A percentile compares a stretch with the other conserved stretches of the same genome.
Conservation (phyloP, 2,329 filamentous ascomycete genomes). For the Aureobasidium sp. region DNA sequence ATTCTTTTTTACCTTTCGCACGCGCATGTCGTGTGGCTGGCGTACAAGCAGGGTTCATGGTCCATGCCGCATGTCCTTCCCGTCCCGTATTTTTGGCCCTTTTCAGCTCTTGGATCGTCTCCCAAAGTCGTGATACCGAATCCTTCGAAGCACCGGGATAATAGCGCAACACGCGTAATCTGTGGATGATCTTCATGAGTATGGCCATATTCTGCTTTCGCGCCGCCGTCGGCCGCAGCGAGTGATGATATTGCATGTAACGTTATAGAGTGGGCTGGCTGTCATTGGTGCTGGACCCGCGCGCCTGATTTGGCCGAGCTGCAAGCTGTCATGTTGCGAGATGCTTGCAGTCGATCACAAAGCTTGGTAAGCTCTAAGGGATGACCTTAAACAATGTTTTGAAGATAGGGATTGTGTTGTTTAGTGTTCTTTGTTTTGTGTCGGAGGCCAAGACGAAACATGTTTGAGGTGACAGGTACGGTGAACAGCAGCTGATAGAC, state of each 20-base stretch:
- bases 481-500: background rate
- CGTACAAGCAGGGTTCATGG: background rate
- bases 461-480: slow-evolving; percentile 7
- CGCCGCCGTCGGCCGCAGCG: background rate
- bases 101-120: too few relatives aligned
- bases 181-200: slow-evolving; percentile 1
- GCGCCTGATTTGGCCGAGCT: background rate
- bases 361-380: slow-evolving; percentile 15
- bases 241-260: background rate
- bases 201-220: background rate
- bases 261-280: background rate
- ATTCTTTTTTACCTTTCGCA: background rate
- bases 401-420: background rate
- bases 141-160: background rate
- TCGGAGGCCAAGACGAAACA: background rate
- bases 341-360: slow-evolving; percentile 19
- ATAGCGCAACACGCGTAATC: background rate
- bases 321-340: background rate
- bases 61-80: background rate
- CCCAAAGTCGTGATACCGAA: background rate
- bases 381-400: background rate
- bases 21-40: slow-evolving; percentile 8
- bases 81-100: background rate
- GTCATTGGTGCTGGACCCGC: background rate
- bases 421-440: background rate